Evolutionary conservation across 176 grass and related monocot species (phyloP).

Genomic region (Oryza brachyantha): DNA sequence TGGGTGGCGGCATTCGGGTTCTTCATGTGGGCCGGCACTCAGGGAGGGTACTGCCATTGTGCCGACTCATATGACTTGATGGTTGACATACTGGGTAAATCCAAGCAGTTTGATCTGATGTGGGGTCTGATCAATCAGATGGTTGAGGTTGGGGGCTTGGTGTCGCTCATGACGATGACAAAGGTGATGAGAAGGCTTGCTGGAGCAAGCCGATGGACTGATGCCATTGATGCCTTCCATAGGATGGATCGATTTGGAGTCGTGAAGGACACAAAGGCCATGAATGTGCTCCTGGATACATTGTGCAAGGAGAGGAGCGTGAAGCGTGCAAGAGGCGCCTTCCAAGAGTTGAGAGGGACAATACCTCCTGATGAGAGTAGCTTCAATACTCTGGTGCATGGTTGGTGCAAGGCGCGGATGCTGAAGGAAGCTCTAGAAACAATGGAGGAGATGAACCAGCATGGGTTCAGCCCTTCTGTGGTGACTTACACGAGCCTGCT

Average conservation of each 20-base stretch:
- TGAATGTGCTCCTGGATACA: constrained; percentile 70
- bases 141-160: constrained; percentile 47
- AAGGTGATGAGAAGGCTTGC: constrained; percentile 88
- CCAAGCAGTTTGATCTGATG: constrained; percentile 74
- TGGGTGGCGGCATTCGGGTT: constrained; percentile 74
- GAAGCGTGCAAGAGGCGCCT: constrained; percentile 61
- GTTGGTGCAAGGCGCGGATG: constrained; percentile 80
- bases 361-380: constrained; percentile 56
- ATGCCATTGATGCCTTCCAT: constrained; percentile 53
- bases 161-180: constrained; percentile 61
- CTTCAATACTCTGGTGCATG: constrained; percentile 78
- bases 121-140: constrained; percentile 65
- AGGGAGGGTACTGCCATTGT: constrained; percentile 44
- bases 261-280: constrained; percentile 60
- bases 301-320: constrained; percentile 91
- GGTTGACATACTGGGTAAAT: constrained; percentile 79
- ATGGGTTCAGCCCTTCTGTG: constrained; percentile 72
- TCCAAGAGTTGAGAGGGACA: constrained; percentile 43
- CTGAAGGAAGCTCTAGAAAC: constrained; percentile 48
- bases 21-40: constrained; percentile 71
- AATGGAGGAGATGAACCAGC: constrained; percentile 61
- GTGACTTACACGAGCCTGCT: constrained; percentile 75
- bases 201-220: constrained; percentile 55
- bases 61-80: constrained; percentile 54
- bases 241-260: constrained; percentile 63